A percentile compares a stretch with the other conserved stretches of the same genome.
phyloP scores from a whole-genome alignment of 768 basidiomycete genomes.

The Obba rivulosa region DNA sequence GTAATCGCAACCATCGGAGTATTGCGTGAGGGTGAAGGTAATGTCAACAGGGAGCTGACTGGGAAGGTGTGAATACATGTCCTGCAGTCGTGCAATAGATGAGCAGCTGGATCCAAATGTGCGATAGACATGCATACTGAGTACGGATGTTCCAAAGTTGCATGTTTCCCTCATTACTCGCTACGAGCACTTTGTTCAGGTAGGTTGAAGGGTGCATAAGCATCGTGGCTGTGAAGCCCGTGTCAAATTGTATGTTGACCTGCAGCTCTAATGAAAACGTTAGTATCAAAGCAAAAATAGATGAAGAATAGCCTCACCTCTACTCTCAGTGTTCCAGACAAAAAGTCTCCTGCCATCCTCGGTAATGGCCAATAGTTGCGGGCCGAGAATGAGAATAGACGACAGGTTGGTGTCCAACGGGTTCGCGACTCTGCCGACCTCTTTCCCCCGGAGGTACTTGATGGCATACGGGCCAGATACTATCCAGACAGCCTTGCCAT shows the following conservation, averaged over 20 bases:
- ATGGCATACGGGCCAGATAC: slow-evolving; percentile 62
- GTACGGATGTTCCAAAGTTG: slow-evolving; percentile 95
- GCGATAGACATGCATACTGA: slow-evolving; percentile 39
- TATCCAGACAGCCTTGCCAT: slow-evolving; percentile 84
- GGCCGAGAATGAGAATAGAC: slow-evolving; percentile 74
- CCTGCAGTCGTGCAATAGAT: slow-evolving; percentile 32
- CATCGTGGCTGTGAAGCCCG: slow-evolving; percentile 78
- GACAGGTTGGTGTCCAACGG: slow-evolving; percentile 57
- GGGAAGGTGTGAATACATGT: slow-evolving; percentile 80
- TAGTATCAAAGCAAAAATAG: not conserved
- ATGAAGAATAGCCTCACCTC: slow-evolving; percentile 38
- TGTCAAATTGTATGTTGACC: slow-evolving; percentile 71
- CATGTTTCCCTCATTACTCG: slow-evolving; percentile 72
- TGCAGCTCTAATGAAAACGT: slow-evolving; percentile 43
- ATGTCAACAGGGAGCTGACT: slow-evolving; percentile 41
- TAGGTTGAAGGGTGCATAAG: slow-evolving; percentile 94
- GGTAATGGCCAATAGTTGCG: slow-evolving; percentile 71
- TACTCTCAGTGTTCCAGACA: slow-evolving; percentile 64
- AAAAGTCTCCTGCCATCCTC: slow-evolving; percentile 75
- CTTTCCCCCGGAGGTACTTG: slow-evolving; percentile 86
- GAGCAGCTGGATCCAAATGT: not conserved
- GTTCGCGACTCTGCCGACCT: slow-evolving; percentile 61
- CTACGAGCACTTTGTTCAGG: slow-evolving; percentile 89
- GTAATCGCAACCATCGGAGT: slow-evolving; percentile 53
- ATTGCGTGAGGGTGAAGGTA: slow-evolving; percentile 22